Evolutionary conservation across 768 basidiomycete genomes (phyloP), one percentile per base, ranked within the genome.

Genomic region (Infundibulicybe gibba): DNA sequence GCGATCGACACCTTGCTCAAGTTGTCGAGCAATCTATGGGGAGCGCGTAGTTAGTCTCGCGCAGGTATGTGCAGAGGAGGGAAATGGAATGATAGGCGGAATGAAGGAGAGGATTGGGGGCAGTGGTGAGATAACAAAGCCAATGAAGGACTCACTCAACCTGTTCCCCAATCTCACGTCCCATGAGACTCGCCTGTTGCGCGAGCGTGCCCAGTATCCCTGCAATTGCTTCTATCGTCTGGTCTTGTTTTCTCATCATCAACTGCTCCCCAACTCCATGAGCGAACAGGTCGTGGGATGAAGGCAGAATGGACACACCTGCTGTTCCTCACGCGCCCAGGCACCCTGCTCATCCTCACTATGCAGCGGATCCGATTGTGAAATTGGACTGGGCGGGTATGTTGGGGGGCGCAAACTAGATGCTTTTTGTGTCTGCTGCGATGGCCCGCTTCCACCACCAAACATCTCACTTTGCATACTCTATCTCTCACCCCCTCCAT

Each of bases 131-230:
- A n/a, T n/a, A n/a, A n/a, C n/a, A n/a, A n/a, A n/a, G n/a, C n/a
- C n/a, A n/a, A n/a, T n/a, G 37, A 17, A 20, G 33, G 43, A 64
- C 63, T 52, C 51, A 95, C 95, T 91, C 90, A 54, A 87, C 90
- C 57, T 99, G 97, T 60, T 94, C 92, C 8, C 63, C 71, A 42
- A 98, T 90, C 61, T 99, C 97, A 48, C 81, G 83, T 0, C 95
- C 95, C 83, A 99, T 99, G 30, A 97, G 70, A 10, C 87, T 88
- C 0, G 97, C 97, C 66, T 98, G 97, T 52, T 90, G 85, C 0
- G 86, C 85, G 6, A 99, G 70, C 0, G 87, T 94, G 47, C 62
- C 81, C 44, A 99, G 65, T 2, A 94, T 94, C 0, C 93, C 92
- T 0, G 86, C 79, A 60, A 99, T 94, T 0, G 87, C 80, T 47